Base-by-base conservation (phyloP, 345 rosid species). In the Raphanus sativus region DNA sequence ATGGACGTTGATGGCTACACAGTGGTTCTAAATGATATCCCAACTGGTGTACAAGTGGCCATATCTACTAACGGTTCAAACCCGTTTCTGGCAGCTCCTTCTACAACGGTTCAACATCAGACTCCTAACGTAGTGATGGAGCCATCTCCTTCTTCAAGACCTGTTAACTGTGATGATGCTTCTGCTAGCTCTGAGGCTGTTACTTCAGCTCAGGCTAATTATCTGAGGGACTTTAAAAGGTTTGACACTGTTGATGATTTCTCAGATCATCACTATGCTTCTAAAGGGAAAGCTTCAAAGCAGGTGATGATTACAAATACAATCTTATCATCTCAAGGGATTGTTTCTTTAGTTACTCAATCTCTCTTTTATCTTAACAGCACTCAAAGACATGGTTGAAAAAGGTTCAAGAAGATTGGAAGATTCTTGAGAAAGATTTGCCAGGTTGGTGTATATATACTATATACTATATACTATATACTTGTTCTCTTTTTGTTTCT, bases 191-290 rank as follows among this genome's bases (percentile, higher is more conserved):
- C n/a, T 25, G 85, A 70, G 4, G 54, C 21, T 67, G 4, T 25
- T 59, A 3, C 50, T 62, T 34, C 34, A 48, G 8, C 65, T 67
- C 74, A 82, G 50, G 67, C 82, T 55, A 89, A 88, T 8, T 78
- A 83, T 83, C 76, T 90, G 71, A 74, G 76, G 42, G 87, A 82
- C 63, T 87, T 86, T 8, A 34, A 34, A 34, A 7, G 9, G 5
- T 34, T 34, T 34, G 40, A 34, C 40, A 34, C 40, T 34, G 90
- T 89, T 75, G 89, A 87, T 63, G 90, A 87, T 74, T 83, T 80
- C 82, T 79, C 88, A 29, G 98, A 89, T 72, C 96, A 94, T 83
- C 83, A 87, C 72, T 94, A 84, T 61, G 55, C 79, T 67, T 61
- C 71, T 13, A 61, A 55, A 7, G 85, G 81, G 26, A 63, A 79